Evolutionary conservation across 2,329 filamentous ascomycete species (phyloP).

Genomic region (Aschersonia sp.): DNA sequence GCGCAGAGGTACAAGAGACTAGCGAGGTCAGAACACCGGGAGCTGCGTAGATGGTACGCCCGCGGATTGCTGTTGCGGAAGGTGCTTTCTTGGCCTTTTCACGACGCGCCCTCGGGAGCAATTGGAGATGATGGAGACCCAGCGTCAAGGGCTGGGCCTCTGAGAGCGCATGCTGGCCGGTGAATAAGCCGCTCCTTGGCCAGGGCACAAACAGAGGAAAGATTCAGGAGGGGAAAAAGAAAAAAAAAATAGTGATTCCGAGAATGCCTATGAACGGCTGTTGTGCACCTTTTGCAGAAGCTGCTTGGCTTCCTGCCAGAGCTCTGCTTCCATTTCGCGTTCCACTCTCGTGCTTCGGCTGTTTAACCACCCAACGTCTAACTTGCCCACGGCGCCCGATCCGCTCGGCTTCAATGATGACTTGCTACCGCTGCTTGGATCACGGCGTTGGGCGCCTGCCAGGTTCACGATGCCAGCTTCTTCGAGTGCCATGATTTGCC

Average conservation of each 20-base stretch:
- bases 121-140: neutral
- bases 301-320: constrained; percentile 40
- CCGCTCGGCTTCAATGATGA: constrained; percentile 38
- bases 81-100: too few species aligned
- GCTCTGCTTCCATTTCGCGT: constrained; percentile 68
- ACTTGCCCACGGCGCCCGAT: constrained; percentile 37
- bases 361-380: constrained; percentile 85
- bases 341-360: constrained; percentile 71
- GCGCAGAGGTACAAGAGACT: neutral
- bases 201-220: too few species aligned
- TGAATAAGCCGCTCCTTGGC: too few species aligned
- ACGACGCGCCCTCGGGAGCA: neutral
- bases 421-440: constrained; percentile 20
- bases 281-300: constrained; percentile 18
- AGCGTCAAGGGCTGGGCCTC: neutral
- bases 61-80: too few species aligned
- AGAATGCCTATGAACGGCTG: neutral
- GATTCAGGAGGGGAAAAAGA: too few species aligned
- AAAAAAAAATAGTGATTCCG: too few species aligned
- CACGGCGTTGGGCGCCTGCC: constrained; percentile 17
- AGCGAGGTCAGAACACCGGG: constrained; percentile 2
- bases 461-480: constrained; percentile 61
- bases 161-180: too few species aligned
- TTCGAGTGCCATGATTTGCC: constrained; percentile 57
- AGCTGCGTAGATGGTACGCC: neutral